A percentile compares a stretch with the other conserved stretches of the same genome.
These are phyloP conservation scores for Cadophora sp. DNA, from an alignment of 2,329 filamentous ascomycete species.

Conservation along the genomic window DNA sequence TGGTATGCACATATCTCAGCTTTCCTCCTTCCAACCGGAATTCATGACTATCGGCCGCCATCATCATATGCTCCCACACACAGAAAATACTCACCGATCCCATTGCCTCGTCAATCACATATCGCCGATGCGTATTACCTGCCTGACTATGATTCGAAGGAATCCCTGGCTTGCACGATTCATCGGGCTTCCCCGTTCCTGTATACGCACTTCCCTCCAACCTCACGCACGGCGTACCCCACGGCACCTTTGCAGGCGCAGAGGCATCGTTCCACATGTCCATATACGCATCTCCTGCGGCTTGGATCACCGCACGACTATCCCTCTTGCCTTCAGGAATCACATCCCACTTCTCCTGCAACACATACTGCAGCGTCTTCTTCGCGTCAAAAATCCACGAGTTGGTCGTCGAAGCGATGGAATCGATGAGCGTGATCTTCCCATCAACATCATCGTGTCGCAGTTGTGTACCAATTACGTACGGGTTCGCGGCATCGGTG, in stretches of 20 bases:
- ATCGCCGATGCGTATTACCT: slow-evolving; percentile 26
- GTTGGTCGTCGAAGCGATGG: slow-evolving; percentile 25
- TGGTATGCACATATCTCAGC: slow-evolving; percentile 32
- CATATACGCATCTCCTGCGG: slow-evolving; percentile 26
- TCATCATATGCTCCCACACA: slow-evolving; percentile 32
- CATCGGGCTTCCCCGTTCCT: slow-evolving; percentile 23
- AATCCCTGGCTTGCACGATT: slow-evolving; percentile 30
- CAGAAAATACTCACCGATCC: slow-evolving; percentile 27
- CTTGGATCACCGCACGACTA: slow-evolving; percentile 21
- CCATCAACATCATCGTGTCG: slow-evolving; percentile 8
- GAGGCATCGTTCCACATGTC: slow-evolving; percentile 22
- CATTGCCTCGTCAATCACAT: slow-evolving; percentile 29
- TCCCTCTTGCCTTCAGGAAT: slow-evolving; percentile 25
- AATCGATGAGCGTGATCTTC: slow-evolving; percentile 22
- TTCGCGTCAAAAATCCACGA: slow-evolving; percentile 30
- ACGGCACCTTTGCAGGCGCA: slow-evolving; percentile 16
- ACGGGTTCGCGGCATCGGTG: slow-evolving; percentile 23
- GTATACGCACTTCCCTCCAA: slow-evolving; percentile 28
- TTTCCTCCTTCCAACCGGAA: slow-evolving; percentile 29
- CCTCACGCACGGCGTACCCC: slow-evolving; percentile 23
- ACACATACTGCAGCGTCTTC: slow-evolving; percentile 25
- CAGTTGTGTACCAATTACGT: slow-evolving; percentile 30
- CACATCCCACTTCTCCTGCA: slow-evolving; percentile 24
- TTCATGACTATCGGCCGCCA: slow-evolving; percentile 30
- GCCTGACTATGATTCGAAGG: slow-evolving; percentile 28